Base-by-base conservation (phyloP, 164 flowering plant genomes). In the Euptelea pleiosperma region DNA sequence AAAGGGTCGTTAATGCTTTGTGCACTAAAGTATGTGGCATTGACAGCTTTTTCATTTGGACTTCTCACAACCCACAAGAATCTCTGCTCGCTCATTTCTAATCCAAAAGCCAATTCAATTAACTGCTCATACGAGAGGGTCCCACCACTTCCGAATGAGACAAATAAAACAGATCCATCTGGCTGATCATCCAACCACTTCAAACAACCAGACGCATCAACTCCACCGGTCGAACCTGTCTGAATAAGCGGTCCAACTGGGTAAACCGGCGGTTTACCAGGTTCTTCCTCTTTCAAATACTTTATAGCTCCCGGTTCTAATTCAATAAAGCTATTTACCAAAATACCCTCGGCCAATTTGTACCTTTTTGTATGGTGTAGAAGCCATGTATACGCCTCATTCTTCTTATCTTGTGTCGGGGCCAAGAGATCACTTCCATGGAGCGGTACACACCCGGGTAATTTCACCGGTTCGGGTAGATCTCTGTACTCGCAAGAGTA, bases 131-230 rank as follows among this genome's bases (percentile, higher is more conserved):
- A 0, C 0, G 76, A 50, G 25, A 78, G 70, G 6, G 80, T 71
- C 34, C 82, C 82, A 5, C 76, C 78, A 22, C 78, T 78, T 12
- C 82, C 82, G 18, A 78, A 76, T 0, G 68, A 76, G 0, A 78
- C 65, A 31, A 44, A 78, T 25, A 78, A 46, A 9, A 78, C 82
- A 0, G 77, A 70, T 1, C 65, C 75, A 8, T 2, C 22, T 11
- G 76, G 78, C 49, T 78, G 82, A 28, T 63, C 42, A 15, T 79
- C 76, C 55, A 79, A 53, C 81, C 83, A 76, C 29, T 31, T 50
- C 52, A 77, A 37, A 41, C 75, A 70, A 28, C 62, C 72, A 0
- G 50, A 15, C 22, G 44, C 63, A 21, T 49, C 65, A 0, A 16
- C 49, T 1, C 6, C 44, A 1, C 3, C 50, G 16, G 8, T 10